A percentile compares a stretch with the other conserved stretches of the same genome.
These are phyloP conservation scores for Monosporascus cannonballus DNA, from an alignment of 2,329 filamentous ascomycete species.

Conservation along the genomic window DNA sequence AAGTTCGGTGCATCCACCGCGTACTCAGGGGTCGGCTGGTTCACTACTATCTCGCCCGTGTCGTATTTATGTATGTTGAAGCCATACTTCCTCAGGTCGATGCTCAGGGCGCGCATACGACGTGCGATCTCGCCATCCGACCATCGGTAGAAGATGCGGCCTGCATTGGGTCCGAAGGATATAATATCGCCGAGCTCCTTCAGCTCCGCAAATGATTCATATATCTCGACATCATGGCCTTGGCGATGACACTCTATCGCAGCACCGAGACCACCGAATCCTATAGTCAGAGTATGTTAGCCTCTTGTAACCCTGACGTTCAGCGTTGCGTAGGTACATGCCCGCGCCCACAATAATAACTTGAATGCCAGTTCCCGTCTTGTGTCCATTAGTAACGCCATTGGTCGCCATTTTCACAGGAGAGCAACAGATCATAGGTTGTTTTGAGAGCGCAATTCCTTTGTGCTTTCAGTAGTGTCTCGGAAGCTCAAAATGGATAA, in stretches of 20 bases:
- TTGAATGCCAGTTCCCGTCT: constrained; percentile 39
- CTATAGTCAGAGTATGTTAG: constrained; percentile 22
- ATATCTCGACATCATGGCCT: constrained; percentile 52
- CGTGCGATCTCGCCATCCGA: constrained; percentile 39
- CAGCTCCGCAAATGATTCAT: constrained; percentile 51
- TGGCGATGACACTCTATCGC: constrained; percentile 58
- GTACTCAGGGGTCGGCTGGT: constrained; percentile 41
- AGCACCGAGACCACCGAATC: constrained; percentile 56
- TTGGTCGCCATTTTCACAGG: constrained; percentile 12
- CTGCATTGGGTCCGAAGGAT: constrained; percentile 54
- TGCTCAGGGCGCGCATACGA: constrained; percentile 43
- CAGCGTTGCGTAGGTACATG: constrained; percentile 17
- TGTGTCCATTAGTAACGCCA: constrained; percentile 8
- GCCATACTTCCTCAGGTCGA: constrained; percentile 45
- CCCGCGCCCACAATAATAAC: constrained; percentile 44
- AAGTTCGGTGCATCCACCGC: constrained; percentile 46
- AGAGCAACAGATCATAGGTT: background rate
- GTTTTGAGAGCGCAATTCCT: too few relatives aligned
- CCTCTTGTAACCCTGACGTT: background rate
- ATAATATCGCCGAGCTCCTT: constrained; percentile 58
- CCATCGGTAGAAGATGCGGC: constrained; percentile 57
- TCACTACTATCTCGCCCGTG: constrained; percentile 52
- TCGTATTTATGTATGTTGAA: constrained; percentile 59
- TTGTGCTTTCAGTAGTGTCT: background rate
- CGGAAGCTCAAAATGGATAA: background rate